phyloP scores from a whole-genome alignment of 2,329 filamentous ascomycete genomes.

The Fusarium sp. region DNA sequence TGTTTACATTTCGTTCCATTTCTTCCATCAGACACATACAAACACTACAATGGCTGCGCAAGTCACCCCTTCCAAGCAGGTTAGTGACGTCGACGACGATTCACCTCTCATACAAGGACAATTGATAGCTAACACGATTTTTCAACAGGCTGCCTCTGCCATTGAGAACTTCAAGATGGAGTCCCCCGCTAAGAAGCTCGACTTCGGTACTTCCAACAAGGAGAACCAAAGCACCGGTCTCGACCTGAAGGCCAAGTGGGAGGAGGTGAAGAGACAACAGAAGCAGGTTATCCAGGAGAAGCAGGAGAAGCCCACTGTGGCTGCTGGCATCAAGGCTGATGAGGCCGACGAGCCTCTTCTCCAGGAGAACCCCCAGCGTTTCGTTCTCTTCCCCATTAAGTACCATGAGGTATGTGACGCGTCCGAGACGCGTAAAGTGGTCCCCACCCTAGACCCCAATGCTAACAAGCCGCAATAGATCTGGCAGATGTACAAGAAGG shows the following conservation, averaged over 20 bases:
- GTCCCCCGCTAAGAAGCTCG: constrained; percentile 90
- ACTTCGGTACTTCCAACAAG: constrained; percentile 81
- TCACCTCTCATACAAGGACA: neutral
- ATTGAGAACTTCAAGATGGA: constrained; percentile 94
- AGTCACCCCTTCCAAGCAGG: constrained; percentile 72
- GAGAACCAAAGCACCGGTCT: constrained; percentile 77
- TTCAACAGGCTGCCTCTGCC: constrained; percentile 80
- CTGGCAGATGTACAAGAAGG: constrained; percentile 99
- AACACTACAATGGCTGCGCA: constrained; percentile 77
- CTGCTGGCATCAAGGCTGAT: constrained; percentile 70
- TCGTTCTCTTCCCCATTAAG: constrained; percentile 98
- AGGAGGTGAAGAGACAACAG: constrained; percentile 54
- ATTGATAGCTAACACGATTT: constrained; percentile 49
- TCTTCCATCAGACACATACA: constrained; percentile 12
- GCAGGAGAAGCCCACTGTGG: constrained; percentile 31
- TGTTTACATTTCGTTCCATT: constrained; percentile 3
- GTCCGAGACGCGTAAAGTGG: constrained; percentile 77
- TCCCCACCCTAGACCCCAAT: constrained; percentile 39
- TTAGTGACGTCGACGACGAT: constrained; percentile 52
- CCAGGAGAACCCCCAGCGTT: constrained; percentile 94
- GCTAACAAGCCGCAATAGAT: constrained; percentile 72
- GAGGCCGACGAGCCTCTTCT: constrained; percentile 91
- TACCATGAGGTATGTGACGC: constrained; percentile 91
- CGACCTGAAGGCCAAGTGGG: constrained; percentile 70
- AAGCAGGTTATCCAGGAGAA: constrained; percentile 50